Evolutionary conservation across 192 early-diverging fungal genomes (phyloP).

Genomic region (Lobulomyces angularis): DNA sequence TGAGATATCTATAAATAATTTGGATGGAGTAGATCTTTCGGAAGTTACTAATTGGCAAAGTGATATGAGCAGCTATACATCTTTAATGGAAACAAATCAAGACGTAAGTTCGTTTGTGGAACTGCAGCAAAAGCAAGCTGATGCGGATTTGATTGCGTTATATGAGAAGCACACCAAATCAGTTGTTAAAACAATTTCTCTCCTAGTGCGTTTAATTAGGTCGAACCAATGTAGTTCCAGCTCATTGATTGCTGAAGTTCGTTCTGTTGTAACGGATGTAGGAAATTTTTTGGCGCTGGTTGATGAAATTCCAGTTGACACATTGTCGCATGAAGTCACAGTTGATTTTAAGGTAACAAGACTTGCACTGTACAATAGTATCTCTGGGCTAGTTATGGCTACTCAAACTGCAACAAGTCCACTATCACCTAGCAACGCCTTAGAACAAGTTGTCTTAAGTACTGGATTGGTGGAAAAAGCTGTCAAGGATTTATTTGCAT

Average conservation of each 20-base stretch:
- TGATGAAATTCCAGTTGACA: constrained; percentile 34
- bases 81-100: background rate
- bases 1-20: constrained; percentile 16
- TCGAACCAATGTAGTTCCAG: constrained; percentile 10
- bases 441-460: constrained; percentile 37
- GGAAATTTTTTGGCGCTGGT: constrained; percentile 36
- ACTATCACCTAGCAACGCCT: constrained; percentile 33
- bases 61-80: background rate
- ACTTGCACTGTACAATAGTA: constrained; percentile 48
- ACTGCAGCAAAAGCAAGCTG: constrained; percentile 11
- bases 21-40: constrained; percentile 8
- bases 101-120: background rate
- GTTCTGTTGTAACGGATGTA: constrained; percentile 32
- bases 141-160: constrained; percentile 25
- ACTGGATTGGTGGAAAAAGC: constrained; percentile 42
- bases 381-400: constrained; percentile 49
- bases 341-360: constrained; percentile 50
- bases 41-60: background rate
- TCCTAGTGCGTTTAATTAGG: constrained; percentile 9
- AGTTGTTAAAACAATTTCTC: constrained; percentile 11
- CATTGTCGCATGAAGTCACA: constrained; percentile 20
- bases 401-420: constrained; percentile 40
- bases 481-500: constrained; percentile 37
- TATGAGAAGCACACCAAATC: constrained; percentile 17
- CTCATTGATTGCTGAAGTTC: constrained; percentile 18